These are phyloP conservation scores for Gossypium stocksii DNA, from an alignment of 345 rosid genomes.

Conservation along the genomic window DNA sequence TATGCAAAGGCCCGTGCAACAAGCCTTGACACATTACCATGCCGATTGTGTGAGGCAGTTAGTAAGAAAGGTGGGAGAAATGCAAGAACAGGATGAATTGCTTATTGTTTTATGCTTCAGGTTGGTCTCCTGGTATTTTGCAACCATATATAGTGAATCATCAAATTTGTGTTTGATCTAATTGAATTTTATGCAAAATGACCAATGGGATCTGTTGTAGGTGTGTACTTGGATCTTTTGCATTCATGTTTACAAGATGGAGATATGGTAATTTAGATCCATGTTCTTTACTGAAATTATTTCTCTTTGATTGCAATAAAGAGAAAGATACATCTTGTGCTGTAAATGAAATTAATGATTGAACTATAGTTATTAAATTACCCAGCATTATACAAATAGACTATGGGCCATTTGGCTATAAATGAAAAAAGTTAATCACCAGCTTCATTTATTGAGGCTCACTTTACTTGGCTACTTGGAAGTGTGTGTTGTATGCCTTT, in stretches of 20 bases:
- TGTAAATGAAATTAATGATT: not conserved
- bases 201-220: not conserved
- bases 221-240: not conserved
- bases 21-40: slow-evolving; percentile 86
- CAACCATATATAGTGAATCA: not conserved
- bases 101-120: not conserved
- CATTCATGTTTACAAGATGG: not conserved
- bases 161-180: slow-evolving; percentile 4
- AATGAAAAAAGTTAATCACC: not conserved
- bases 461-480: not conserved
- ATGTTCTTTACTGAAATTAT: not conserved
- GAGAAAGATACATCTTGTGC: not conserved
- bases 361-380: not conserved
- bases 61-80: slow-evolving; percentile 69
- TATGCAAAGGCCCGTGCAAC: slow-evolving; percentile 52
- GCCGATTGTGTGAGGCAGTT: slow-evolving; percentile 77
- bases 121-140: not conserved
- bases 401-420: not conserved
- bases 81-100: slow-evolving; percentile 24
- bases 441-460: not conserved
- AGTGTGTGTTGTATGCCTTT: not conserved
- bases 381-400: not conserved
- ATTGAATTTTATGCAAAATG: not conserved
- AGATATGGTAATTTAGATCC: not conserved
- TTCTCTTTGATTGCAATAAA: not conserved